A percentile compares a stretch with the other conserved stretches of the same genome.
These are phyloP conservation scores for Clitoria ternatea DNA, from an alignment of 306 rosid species.

Conservation along the genomic window DNA sequence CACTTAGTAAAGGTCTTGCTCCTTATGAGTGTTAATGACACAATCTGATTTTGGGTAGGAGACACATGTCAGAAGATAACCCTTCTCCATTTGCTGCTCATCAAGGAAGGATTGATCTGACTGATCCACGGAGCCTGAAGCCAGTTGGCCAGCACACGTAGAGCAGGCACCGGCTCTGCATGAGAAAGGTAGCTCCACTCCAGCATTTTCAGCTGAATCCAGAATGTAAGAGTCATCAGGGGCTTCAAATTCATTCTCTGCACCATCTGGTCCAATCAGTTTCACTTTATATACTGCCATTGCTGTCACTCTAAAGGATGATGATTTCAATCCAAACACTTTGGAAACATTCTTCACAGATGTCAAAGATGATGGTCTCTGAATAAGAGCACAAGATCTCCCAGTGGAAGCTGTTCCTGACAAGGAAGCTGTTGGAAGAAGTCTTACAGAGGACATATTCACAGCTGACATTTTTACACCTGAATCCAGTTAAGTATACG, in stretches of 20 bases:
- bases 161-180: constrained; percentile 89
- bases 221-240: constrained; percentile 61
- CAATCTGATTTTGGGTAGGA: constrained; percentile 55
- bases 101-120: constrained; percentile 62
- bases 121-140: constrained; percentile 53
- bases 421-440: constrained; percentile 35
- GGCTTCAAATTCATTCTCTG: constrained; percentile 58
- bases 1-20: constrained; percentile 42
- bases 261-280: constrained; percentile 58
- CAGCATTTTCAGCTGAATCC: constrained; percentile 75
- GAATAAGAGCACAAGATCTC: constrained; percentile 32
- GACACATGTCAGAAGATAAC: constrained; percentile 54
- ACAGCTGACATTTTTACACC: constrained; percentile 33
- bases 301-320: constrained; percentile 47
- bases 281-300: constrained; percentile 59
- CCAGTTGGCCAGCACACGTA: constrained; percentile 61
- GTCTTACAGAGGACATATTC: constrained; percentile 34
- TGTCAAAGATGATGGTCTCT: constrained; percentile 31
- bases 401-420: constrained; percentile 12
- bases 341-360: constrained; percentile 40
- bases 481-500: neutral
- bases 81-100: constrained; percentile 50
- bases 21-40: constrained; percentile 66
- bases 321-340: constrained; percentile 51
- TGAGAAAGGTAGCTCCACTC: constrained; percentile 67